Conservation (phyloP, 2,329 filamentous ascomycete species). For the Cladorrhinum sp. region DNA sequence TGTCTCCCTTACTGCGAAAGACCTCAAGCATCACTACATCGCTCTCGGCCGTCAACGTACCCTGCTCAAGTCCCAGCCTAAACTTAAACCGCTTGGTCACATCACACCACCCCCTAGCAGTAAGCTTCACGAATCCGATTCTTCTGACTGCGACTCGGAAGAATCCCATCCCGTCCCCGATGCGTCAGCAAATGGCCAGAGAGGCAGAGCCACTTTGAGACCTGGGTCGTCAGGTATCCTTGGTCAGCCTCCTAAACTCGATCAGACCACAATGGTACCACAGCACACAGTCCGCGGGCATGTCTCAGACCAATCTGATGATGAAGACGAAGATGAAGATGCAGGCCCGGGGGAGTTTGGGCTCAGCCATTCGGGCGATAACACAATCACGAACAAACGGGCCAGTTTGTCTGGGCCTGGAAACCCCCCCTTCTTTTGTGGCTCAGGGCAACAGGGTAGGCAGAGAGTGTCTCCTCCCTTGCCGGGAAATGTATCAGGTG, state of each 20-base stretch:
- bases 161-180: background rate
- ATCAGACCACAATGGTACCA: background rate
- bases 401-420: too few relatives aligned
- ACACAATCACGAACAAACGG: too few relatives aligned
- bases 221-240: background rate
- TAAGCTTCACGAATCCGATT: background rate
- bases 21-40: conserved; percentile 26
- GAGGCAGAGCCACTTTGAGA: background rate
- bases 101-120: background rate
- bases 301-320: background rate
- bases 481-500: background rate
- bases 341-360: background rate
- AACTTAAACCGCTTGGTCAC: background rate
- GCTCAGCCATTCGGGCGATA: too few relatives aligned
- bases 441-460: too few relatives aligned
- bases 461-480: background rate
- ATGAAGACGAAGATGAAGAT: background rate
- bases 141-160: background rate
- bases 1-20: conserved; percentile 11
- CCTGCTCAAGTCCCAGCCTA: background rate
- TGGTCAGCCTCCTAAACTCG: background rate
- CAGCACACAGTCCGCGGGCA: background rate
- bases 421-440: too few relatives aligned
- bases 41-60: conserved; percentile 20
- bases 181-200: background rate